Percentiles rank a stretch among this genome's conserved stretches.
These are phyloP conservation scores for Clonostachys byssicola DNA, from an alignment of 2,329 filamentous ascomycete species.

Conservation along the genomic window DNA sequence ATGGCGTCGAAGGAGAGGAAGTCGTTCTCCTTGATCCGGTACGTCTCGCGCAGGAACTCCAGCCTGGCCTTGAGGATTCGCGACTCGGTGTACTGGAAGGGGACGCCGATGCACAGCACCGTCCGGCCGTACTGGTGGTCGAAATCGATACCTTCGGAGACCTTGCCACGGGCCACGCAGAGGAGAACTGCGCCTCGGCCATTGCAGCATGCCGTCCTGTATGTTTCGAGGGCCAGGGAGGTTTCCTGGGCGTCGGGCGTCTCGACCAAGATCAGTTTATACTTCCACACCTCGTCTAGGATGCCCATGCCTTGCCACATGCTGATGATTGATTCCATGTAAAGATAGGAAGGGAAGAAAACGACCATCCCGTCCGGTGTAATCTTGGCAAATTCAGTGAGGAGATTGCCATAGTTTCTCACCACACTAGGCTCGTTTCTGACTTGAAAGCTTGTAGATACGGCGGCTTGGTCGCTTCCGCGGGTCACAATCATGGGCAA, in stretches of 20 bases:
- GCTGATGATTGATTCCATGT: slow-evolving; percentile 98
- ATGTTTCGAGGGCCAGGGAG: slow-evolving; percentile 90
- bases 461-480: slow-evolving; percentile 87
- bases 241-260: slow-evolving; percentile 98
- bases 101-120: slow-evolving; percentile 93
- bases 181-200: slow-evolving; percentile 89
- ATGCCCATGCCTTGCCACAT: slow-evolving; percentile 99
- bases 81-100: slow-evolving; percentile 98
- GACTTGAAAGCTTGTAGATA: slow-evolving; percentile 92
- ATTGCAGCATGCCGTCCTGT: slow-evolving; percentile 95
- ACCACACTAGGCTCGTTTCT: slow-evolving; percentile 96
- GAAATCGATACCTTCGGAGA: slow-evolving; percentile 97
- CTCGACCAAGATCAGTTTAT: slow-evolving; percentile 96
- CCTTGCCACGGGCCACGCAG: slow-evolving; percentile 94
- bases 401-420: slow-evolving; percentile 87
- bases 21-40: slow-evolving; percentile 94
- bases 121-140: slow-evolving; percentile 97
- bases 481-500: slow-evolving; percentile 96
- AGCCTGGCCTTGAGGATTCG: slow-evolving; percentile 92
- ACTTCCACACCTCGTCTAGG: slow-evolving; percentile 96
- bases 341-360: slow-evolving; percentile 97
- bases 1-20: slow-evolving; percentile 98
- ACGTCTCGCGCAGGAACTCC: slow-evolving; percentile 95
- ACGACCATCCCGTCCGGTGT: slow-evolving; percentile 98
- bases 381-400: slow-evolving; percentile 93